Base-by-base conservation (phyloP, 768 basidiomycete species). In the Leccinum olivaceopallidum region DNA sequence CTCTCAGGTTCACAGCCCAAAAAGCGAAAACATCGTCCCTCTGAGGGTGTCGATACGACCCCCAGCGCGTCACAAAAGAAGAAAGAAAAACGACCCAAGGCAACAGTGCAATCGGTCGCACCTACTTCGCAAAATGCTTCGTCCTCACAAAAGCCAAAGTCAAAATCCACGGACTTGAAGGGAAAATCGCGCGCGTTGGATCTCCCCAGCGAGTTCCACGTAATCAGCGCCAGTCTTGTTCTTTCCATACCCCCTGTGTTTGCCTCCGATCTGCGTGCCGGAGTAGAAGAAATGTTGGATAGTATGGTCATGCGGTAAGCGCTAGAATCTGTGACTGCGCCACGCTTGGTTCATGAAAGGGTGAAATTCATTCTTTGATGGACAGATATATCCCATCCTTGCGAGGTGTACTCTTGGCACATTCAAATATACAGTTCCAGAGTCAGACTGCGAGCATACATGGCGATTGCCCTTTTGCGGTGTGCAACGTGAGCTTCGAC, bases 301-400 rank as follows among this genome's bases (percentile, higher is more conserved):
- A 92, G 91, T 8, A 90, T 97, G 90, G 77, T 96, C 14, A 96
- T 98, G 95, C 86, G 92, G 95, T 95, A 69, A 66, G 83, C 76
- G 22, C 54, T 24, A 54, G n/a, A 51, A 57, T 44, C 36, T 44
- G 52, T 62, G 60, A 62, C 60, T 60, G 37, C 18, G 12, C 22
- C 1, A 50, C 16, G 24, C 32, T 58, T 51, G 28, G 34, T 53
- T 47, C 55, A 58, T 49, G 18, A 39, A 20, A 37, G 20, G 28
- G 48, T 49, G 30, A 49, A 13, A 54, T 51, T 6, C 20, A 16
- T 36, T 18, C 44, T 39, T 48, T 8, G 2, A 60, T 52, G 52
- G 42, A n/a, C 62, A 98, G 95, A 77, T 94, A 97, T 74, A 86
- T 93, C 59, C 88, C 91, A 49, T 85, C 92, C n/a, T 79, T 98